Base-by-base conservation (phyloP, 2,329 filamentous ascomycete species). In the Coleophoma cylindrospora region DNA sequence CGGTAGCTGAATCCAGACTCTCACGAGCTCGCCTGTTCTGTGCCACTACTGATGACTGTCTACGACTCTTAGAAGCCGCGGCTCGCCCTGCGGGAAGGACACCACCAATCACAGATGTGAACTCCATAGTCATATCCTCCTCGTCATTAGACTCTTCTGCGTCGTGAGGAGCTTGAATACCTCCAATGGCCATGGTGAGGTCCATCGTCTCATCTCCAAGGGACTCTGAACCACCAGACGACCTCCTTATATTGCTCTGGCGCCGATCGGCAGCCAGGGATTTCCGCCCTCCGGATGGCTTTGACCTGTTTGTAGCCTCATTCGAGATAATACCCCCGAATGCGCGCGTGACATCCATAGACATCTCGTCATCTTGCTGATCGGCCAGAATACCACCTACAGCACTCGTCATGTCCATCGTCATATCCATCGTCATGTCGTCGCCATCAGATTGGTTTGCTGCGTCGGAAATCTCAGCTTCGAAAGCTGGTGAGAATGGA, bases 341-440 rank as follows among this genome's bases (percentile, higher is more conserved):
- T 9, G 83, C 89, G 49, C 81, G 83, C 2, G 92, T 96, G 8
- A 96, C 89, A 60, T 97, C 92, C 92, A 97, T 96, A 19, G 89
- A 94, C 76, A 95, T 84, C 37, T 77, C 74, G 21, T 74, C 62
- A 47, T 74, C 69, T 51, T 66, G 66, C 22, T 54, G 52, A 50
- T 54, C 43, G 21, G 62, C 54, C 40, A 68, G 50, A 40, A 83
- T 83, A n/a, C 76, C 72, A 4, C 80, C 80, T 41, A 81, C 69
- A 9, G 75, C 73, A 40, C 66, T 68, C 2, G 80, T 83, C 59
- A 81, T 75, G 17, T 79, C 76, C 73, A 79, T 79, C 3, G 75
- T 74, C 59, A 81, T 75, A 19, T 79, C 76, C 73, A 79, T 79
- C 3, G 75, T 74, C 57, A 76, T 65, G 22, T 79, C 75, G 19